These are phyloP conservation scores for Yamadazyma endophytica DNA, from an alignment of 805 yeast genomes.

Conservation along the genomic window DNA sequence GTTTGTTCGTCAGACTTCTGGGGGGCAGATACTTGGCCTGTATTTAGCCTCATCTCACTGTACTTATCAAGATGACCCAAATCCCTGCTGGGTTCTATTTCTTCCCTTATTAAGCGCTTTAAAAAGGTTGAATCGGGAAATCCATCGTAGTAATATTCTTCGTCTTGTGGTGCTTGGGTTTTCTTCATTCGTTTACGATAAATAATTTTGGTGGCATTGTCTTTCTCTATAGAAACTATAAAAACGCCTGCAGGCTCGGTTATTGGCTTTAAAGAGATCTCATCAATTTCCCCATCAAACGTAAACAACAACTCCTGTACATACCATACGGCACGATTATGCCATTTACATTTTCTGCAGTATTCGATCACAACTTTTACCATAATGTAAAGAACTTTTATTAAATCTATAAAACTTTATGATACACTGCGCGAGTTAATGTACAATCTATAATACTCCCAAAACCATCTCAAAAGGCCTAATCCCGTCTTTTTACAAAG, in stretches of 20 bases:
- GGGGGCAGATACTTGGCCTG: conserved; percentile 1
- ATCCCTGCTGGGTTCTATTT: conserved; percentile 47
- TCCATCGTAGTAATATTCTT: conserved; percentile 50
- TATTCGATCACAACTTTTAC: conserved; percentile 62
- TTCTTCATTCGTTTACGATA: conserved; percentile 55
- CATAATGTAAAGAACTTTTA: no score
- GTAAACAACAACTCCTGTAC: conserved; percentile 82
- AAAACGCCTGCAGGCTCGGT: conserved; percentile 22
- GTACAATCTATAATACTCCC: background rate
- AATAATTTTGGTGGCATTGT: conserved; percentile 9
- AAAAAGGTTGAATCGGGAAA: conserved; percentile 84
- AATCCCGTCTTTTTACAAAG: conserved; percentile 11
- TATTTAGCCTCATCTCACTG: no score
- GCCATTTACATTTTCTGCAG: conserved; percentile 87
- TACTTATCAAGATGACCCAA: conserved; percentile 63
- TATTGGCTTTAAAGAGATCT: conserved; percentile 22
- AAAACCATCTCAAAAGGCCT: background rate
- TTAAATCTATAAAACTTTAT: background rate
- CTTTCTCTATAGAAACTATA: conserved; percentile 13
- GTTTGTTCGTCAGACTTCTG: conserved; percentile 1
- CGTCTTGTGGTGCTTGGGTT: conserved; percentile 24
- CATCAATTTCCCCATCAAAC: conserved; percentile 58
- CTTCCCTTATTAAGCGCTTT: conserved; percentile 62
- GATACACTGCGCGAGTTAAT: no score
- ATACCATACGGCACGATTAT: conserved; percentile 84